These are phyloP conservation scores for Fistulifera pelliculosa DNA, from an alignment of 108 stramenopile species.

Conservation along the genomic window DNA sequence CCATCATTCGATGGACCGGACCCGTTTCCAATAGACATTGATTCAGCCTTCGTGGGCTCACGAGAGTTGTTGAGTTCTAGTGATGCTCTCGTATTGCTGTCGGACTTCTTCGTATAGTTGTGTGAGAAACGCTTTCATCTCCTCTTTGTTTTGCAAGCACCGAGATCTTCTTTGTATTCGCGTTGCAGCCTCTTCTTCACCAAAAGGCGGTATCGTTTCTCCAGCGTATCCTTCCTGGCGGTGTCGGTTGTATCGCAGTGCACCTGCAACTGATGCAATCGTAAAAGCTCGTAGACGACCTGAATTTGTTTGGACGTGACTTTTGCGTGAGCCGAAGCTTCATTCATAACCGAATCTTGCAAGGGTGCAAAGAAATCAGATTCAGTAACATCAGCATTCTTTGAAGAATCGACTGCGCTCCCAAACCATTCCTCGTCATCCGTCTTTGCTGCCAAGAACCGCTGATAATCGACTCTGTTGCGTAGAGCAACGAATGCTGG, in stretches of 20 bases:
- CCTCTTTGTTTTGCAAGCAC: constrained; percentile 58
- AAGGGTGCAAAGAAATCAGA: constrained; percentile 22
- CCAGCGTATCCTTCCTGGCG: not conserved
- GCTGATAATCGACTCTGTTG: constrained; percentile 47
- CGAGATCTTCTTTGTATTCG: constrained; percentile 33
- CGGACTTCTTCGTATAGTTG: constrained; percentile 1
- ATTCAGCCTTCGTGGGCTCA: too few relatives aligned
- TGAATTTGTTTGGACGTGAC: constrained; percentile 55
- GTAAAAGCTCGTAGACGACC: constrained; percentile 52
- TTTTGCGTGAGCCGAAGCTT: constrained; percentile 26
- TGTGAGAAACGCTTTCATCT: constrained; percentile 44
- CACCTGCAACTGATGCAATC: constrained; percentile 18
- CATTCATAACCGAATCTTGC: constrained; percentile 23
- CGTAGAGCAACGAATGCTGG: constrained; percentile 56
- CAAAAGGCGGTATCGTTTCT: constrained; percentile 57
- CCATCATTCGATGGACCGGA: too few relatives aligned
- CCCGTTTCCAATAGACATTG: too few relatives aligned
- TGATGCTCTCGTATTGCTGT: constrained; percentile 1
- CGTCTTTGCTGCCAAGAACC: constrained; percentile 5
- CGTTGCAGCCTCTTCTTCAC: constrained; percentile 62
- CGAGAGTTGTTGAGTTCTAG: too few relatives aligned
- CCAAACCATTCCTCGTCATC: constrained; percentile 1
- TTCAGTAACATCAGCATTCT: not conserved
- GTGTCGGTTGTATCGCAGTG: not conserved
- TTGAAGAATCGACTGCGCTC: not conserved